phyloP scores from a whole-genome alignment of 2,329 filamentous ascomycete species.

The Ceratocystis lukuohia region DNA sequence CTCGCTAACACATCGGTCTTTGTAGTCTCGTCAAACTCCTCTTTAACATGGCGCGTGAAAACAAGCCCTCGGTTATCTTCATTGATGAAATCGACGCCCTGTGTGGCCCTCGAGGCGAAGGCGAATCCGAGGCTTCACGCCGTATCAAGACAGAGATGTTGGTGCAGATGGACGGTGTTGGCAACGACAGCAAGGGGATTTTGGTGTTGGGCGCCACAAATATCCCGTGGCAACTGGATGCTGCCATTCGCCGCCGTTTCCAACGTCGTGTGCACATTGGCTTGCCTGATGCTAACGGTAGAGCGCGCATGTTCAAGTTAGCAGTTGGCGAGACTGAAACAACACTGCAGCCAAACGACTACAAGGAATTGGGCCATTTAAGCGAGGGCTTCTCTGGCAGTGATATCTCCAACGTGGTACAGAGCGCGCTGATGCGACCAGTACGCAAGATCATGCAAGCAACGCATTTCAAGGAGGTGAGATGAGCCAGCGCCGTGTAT shows the following conservation, averaged over 20 bases:
- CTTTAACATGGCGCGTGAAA: slow-evolving; percentile 95
- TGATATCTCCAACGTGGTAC: slow-evolving; percentile 90
- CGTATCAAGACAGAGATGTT: slow-evolving; percentile 98
- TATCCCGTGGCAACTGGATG: slow-evolving; percentile 96
- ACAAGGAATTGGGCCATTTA: slow-evolving; percentile 60
- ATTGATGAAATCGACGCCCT: slow-evolving; percentile 97
- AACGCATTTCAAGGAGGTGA: slow-evolving; percentile 90
- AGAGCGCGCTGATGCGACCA: slow-evolving; percentile 94
- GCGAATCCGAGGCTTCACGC: slow-evolving; percentile 91
- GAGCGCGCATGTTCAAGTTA: slow-evolving; percentile 90
- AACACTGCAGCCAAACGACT: slow-evolving; percentile 65
- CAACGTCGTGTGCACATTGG: slow-evolving; percentile 93
- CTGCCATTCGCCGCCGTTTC: slow-evolving; percentile 89
- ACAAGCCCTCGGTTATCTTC: slow-evolving; percentile 96
- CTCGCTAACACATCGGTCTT: neutral
- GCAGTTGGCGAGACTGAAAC: slow-evolving; percentile 89
- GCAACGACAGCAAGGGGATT: slow-evolving; percentile 86
- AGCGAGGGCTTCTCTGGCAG: slow-evolving; percentile 92
- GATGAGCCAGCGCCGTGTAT: slow-evolving; percentile 20
- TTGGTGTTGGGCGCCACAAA: slow-evolving; percentile 93
- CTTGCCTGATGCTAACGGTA: slow-evolving; percentile 71
- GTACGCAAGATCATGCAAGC: slow-evolving; percentile 93
- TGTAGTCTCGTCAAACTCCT: slow-evolving; percentile 81
- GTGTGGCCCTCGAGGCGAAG: slow-evolving; percentile 82
- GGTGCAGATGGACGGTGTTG: slow-evolving; percentile 98